Conservation (phyloP, 768 basidiomycete species). For the Trametes cingulata region DNA sequence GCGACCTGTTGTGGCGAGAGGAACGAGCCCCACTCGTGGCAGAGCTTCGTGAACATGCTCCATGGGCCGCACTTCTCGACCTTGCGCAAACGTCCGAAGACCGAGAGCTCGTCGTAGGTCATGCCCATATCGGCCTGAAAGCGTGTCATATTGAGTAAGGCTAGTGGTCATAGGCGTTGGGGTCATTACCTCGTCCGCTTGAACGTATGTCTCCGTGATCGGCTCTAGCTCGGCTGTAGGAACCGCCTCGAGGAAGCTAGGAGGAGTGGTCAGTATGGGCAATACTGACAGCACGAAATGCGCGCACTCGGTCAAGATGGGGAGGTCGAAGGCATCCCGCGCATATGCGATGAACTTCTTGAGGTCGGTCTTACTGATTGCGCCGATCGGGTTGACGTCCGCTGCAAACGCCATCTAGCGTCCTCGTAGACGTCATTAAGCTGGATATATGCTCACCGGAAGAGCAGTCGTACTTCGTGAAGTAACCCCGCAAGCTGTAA, state of each 20-base stretch:
- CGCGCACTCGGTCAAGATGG: conserved; percentile 72
- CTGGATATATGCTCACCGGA: conserved; percentile 51
- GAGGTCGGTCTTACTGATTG: conserved; percentile 95
- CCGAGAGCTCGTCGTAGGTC: conserved; percentile 96
- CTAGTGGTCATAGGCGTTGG: not conserved
- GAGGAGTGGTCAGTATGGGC: not conserved
- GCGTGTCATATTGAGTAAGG: not conserved
- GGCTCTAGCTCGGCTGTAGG: conserved; percentile 98
- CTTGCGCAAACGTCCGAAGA: conserved; percentile 91
- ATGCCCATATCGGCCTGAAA: conserved; percentile 95
- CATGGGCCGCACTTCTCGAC: conserved; percentile 98
- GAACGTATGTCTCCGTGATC: conserved; percentile 90
- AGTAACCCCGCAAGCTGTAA: conserved; percentile 89
- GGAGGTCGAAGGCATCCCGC: conserved; percentile 74
- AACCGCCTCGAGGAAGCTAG: conserved; percentile 85
- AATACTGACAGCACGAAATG: conserved; percentile 3
- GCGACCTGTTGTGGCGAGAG: conserved; percentile 90
- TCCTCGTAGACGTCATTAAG: not conserved
- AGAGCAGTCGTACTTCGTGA: conserved; percentile 98
- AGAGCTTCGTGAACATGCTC: conserved; percentile 93
- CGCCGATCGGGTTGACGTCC: conserved; percentile 98
- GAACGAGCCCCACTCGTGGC: conserved; percentile 89
- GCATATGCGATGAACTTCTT: conserved; percentile 95
- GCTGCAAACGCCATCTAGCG: conserved; percentile 45
- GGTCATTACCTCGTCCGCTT: conserved; percentile 82